These are phyloP conservation scores for Oropetium thomaeum DNA, from an alignment of 176 grass and related monocot species.

Conservation along the genomic window DNA sequence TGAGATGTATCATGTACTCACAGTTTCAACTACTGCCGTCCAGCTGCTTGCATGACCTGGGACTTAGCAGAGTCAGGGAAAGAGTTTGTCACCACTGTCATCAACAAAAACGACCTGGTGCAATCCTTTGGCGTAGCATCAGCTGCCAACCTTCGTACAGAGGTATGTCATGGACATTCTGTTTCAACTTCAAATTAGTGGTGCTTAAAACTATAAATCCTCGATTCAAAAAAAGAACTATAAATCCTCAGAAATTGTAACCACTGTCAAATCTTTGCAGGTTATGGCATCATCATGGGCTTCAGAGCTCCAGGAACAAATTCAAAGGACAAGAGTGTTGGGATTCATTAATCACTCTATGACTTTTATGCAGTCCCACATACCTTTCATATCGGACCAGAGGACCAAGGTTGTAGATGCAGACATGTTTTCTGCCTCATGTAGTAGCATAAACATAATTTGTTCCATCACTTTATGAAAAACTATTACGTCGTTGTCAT, in stretches of 20 bases:
- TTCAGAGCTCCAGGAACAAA: conserved; percentile 25
- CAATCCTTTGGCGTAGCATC: conserved; percentile 52
- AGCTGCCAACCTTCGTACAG: conserved; percentile 16
- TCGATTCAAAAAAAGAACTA: no score
- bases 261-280: conserved; percentile 16
- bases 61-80: conserved; percentile 58
- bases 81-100: conserved; percentile 52
- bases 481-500: no score
- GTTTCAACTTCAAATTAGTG: background rate
- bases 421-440: conserved; percentile 3
- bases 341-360: conserved; percentile 31
- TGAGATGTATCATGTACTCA: conserved; percentile 1
- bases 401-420: conserved; percentile 25
- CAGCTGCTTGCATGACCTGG: conserved; percentile 78
- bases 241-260: no score
- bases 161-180: conserved; percentile 25
- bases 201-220: background rate
- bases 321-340: conserved; percentile 36
- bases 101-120: conserved; percentile 54
- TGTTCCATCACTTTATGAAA: background rate
- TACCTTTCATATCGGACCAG: conserved; percentile 14
- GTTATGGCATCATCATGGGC: conserved; percentile 52
- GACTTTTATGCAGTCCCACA: conserved; percentile 29
- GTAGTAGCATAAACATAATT: conserved; percentile 16
- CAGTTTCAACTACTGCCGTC: conserved; percentile 17